These are phyloP conservation scores for Penicillium concentricum DNA, from an alignment of 2,329 filamentous ascomycete genomes.

Conservation along the genomic window DNA sequence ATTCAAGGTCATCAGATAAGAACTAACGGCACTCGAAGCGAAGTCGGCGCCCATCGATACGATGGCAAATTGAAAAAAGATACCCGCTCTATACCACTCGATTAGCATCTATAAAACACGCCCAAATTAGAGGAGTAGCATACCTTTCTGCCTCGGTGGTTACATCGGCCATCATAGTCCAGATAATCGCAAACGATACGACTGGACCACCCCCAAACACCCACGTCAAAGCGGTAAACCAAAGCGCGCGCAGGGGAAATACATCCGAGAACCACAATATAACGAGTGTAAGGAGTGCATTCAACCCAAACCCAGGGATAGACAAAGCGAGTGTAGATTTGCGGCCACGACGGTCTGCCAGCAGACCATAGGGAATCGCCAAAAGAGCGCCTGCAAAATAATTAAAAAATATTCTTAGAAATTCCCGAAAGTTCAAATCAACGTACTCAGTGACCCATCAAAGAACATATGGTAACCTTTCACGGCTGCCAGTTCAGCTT, in stretches of 20 bases:
- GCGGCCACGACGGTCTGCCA: conserved; percentile 50
- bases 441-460: conserved; percentile 43
- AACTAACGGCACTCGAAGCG: conserved; percentile 38
- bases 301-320: conserved; percentile 43
- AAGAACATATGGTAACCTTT: conserved; percentile 53
- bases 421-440: neutral
- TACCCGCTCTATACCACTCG: conserved; percentile 29
- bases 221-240: conserved; percentile 48
- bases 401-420: conserved; percentile 1
- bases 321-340: conserved; percentile 46
- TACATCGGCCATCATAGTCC: conserved; percentile 55
- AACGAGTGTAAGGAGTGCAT: conserved; percentile 31
- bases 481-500: conserved; percentile 51
- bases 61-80: conserved; percentile 44
- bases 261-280: conserved; percentile 41
- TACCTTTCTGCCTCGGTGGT: conserved; percentile 47
- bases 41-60: conserved; percentile 43
- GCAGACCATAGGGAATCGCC: conserved; percentile 50
- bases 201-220: conserved; percentile 50
- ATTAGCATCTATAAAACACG: conserved; percentile 18
- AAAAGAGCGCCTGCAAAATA: conserved; percentile 43
- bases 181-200: conserved; percentile 48
- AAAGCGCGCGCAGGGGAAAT: conserved; percentile 49
- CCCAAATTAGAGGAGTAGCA: neutral
- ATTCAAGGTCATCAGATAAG: conserved; percentile 41